Evolutionary conservation across 2,329 filamentous ascomycete species (phyloP), one percentile per base, ranked within the genome.

Genomic region (Rhynchosporium secalis): DNA sequence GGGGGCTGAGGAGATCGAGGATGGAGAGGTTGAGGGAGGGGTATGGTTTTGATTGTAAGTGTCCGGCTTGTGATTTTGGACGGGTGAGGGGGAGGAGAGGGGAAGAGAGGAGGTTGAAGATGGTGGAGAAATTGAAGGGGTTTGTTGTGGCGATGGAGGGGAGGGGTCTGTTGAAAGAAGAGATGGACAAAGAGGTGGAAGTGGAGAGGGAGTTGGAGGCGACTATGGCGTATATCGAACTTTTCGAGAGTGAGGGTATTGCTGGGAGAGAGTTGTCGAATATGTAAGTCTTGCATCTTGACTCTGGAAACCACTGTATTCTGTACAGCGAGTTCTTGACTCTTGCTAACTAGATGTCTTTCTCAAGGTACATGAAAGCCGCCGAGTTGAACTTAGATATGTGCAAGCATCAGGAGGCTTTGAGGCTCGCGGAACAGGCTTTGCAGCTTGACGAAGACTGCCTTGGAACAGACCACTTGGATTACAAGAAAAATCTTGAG

Each of bases 31-130:
- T 71, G 56, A 33, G 57, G 36, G 33, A 31, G 13, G 64, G 63
- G n/a, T 71, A 70, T 57, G 67, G 68, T 2, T 71, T 71, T 45
- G 48, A 49, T 4, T 71, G 68, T 59, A 63, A 28, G 12, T 71
- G 69, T 60, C 54, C 62, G 10, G 65, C 65, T 36, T 71, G 69
- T 61, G 64, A 64, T 52, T 54, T 64, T 52, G 40, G 20, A 12
- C 45, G 10, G 8, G 26, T 36, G 12, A 46, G 38, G 2, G 65
- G 59, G 0, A 58, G 56, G 40, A 55, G 61, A 7, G 63, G 61
- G 1, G 67, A 69, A 43, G 40, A 60, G 13, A 62, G 51, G 40
- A 54, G 69, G 38, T 36, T 41, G 9, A 38, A 54, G 29, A 48
- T 67, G 56, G 40, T 29, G 4, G 36, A 58, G 15, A n/a, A 45